Evolutionary conservation across 208 protist genomes (phyloP), one percentile per base, ranked within the genome.

Genomic region (Strigomonas culicis): DNA sequence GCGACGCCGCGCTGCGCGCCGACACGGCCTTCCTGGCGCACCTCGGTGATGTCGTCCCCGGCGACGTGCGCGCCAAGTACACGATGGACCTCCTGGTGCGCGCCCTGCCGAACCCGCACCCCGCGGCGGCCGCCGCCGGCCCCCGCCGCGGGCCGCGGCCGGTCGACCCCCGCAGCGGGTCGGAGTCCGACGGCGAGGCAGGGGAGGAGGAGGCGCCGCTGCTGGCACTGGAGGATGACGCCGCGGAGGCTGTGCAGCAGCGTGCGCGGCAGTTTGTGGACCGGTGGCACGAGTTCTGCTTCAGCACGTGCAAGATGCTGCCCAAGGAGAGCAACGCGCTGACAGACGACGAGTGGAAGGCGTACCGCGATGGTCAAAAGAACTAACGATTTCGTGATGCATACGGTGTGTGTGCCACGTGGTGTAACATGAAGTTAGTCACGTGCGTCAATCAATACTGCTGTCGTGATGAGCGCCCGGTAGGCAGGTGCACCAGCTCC

Each of bases 81-180:
- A 60, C 30, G 30, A 60, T 60, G 55, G 31, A 44, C 34, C 11
- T 60, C 19, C 31, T 60, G 13, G 28, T 60, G 4, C 30, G 55
- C 7, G 52, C 27, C 2, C 25, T 58, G 22, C 52, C 52, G 2
- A 58, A 58, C 52, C 52, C 52, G 3, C 4, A 51, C 17, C n/a
- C 46, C 6, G 17, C 39, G 17, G 39, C 10, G 39, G 17, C 39
- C 39, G 39, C 39, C 39, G 11, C 39, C 39, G n/a, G n/a, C n/a
- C 34, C 34, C 34, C 34, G 34, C 34, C 34, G 34, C 10, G 34
- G 4, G 34, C 34, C 34, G 34, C 34, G 4, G 34, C 34, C 34
- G 34, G 7, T 39, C 34, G 10, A 39, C 52, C 7, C 6, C 52
- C 25, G 30, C n/a, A 58, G 52, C 17, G 31, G 30, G 22, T 7